Conservation (phyloP, 75 land plant species). For the Selaginella tamariscina region DNA sequence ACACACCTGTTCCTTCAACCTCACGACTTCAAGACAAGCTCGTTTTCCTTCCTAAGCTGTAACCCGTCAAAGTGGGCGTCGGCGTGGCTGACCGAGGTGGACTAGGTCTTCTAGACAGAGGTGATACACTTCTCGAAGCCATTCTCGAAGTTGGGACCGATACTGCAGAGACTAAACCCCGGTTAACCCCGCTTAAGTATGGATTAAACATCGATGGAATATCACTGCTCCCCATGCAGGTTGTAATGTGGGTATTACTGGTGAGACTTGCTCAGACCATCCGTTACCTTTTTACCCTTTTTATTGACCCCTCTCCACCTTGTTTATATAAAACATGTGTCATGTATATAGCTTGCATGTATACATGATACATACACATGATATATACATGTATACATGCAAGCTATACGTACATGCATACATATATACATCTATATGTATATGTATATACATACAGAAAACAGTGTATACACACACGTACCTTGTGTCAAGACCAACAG, state of each 20-base stretch:
- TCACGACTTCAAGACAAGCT: constrained; percentile 49
- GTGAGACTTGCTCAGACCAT: constrained; percentile 46
- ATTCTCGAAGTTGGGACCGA: constrained; percentile 56
- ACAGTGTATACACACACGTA: too few species aligned
- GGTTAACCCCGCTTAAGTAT: constrained; percentile 23
- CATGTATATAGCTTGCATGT: too few species aligned
- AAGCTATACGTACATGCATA: too few species aligned
- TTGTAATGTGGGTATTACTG: constrained; percentile 42
- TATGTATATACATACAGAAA: too few species aligned
- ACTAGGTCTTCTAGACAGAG: constrained; percentile 50
- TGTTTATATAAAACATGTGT: too few species aligned
- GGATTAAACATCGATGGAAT: constrained; percentile 25
- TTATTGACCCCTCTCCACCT: too few species aligned
- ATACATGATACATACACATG: too few species aligned
- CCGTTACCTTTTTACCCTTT: constrained; percentile 46
- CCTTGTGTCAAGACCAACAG: too few species aligned
- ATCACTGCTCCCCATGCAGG: constrained; percentile 30
- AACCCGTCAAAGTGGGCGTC: constrained; percentile 25
- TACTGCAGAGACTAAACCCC: constrained; percentile 22
- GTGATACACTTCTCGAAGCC: constrained; percentile 50
- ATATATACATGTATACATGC: too few species aligned
- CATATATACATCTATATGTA: too few species aligned
- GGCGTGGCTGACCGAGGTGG: constrained; percentile 50
- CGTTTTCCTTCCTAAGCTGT: constrained; percentile 32
- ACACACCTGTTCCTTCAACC: constrained; percentile 38